A percentile compares a stretch with the other conserved stretches of the same genome.
phyloP scores from a whole-genome alignment of 495 filamentous ascomycete species.

The Immersiella caudata region DNA sequence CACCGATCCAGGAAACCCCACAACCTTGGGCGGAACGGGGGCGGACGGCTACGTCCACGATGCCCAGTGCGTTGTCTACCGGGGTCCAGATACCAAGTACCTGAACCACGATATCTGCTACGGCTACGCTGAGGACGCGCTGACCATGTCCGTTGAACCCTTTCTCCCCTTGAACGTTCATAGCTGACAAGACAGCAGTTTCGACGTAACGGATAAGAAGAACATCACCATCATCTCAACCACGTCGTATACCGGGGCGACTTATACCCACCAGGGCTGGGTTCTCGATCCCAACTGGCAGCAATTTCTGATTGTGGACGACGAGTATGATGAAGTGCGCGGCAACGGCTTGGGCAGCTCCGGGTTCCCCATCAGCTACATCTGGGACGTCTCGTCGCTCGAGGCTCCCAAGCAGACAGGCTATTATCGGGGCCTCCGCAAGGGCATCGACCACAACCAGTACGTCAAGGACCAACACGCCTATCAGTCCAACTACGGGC shows the following conservation, averaged over 20 bases:
- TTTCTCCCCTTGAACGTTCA: too few relatives aligned
- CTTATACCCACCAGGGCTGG: slow-evolving; percentile 59
- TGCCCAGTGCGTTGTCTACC: slow-evolving; percentile 58
- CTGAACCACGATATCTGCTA: slow-evolving; percentile 58
- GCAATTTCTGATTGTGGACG: slow-evolving; percentile 56
- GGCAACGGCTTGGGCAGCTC: slow-evolving; percentile 43
- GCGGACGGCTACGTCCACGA: slow-evolving; percentile 60
- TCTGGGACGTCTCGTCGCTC: slow-evolving; percentile 57
- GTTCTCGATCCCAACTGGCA: slow-evolving; percentile 48
- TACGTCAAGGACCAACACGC: slow-evolving; percentile 50
- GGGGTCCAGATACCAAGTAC: slow-evolving; percentile 55
- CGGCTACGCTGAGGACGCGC: slow-evolving; percentile 53
- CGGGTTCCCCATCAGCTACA: slow-evolving; percentile 50
- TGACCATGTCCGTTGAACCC: slow-evolving; percentile 38
- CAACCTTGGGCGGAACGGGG: slow-evolving; percentile 48
- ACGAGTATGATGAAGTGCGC: slow-evolving; percentile 60
- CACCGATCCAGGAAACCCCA: slow-evolving; percentile 50
- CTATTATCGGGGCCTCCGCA: slow-evolving; percentile 44
- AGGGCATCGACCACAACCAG: slow-evolving; percentile 61
- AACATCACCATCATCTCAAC: slow-evolving; percentile 52
- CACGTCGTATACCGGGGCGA: slow-evolving; percentile 54
- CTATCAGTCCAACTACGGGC: slow-evolving; percentile 58
- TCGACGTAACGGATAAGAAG: slow-evolving; percentile 58
- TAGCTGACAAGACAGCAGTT: slow-evolving; percentile 26
- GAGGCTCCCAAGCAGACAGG: slow-evolving; percentile 55